Evolutionary conservation across 108 stramenopile species (phyloP).

Genomic region (Bacterosira constricta): DNA sequence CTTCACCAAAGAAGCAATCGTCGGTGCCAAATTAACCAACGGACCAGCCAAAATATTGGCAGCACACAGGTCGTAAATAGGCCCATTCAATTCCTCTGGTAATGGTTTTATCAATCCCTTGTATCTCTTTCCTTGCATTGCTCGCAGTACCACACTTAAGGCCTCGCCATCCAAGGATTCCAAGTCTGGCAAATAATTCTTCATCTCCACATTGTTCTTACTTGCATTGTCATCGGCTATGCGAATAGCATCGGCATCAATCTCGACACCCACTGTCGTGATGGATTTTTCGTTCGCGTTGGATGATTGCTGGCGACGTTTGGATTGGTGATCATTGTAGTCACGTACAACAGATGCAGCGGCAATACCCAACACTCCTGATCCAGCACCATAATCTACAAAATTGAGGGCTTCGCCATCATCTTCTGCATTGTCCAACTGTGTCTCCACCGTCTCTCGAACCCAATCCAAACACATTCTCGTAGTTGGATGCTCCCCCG

Average conservation of each 20-base stretch:
- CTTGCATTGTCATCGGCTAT: slow-evolving; percentile 79
- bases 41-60: slow-evolving; percentile 84
- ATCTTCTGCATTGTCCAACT: slow-evolving; percentile 5
- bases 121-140: slow-evolving; percentile 49
- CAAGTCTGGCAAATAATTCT: slow-evolving; percentile 64
- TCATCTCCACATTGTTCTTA: slow-evolving; percentile 67
- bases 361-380: slow-evolving; percentile 83
- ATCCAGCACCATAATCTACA: slow-evolving; percentile 83
- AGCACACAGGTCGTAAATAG: slow-evolving; percentile 66
- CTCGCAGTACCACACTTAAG: slow-evolving; percentile 64
- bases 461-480: slow-evolving; percentile 79
- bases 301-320: background rate
- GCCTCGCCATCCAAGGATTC: slow-evolving; percentile 69
- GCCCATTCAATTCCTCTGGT: slow-evolving; percentile 55
- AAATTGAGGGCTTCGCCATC: slow-evolving; percentile 25
- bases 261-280: slow-evolving; percentile 70
- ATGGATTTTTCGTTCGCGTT: slow-evolving; percentile 15
- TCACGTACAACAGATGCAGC: slow-evolving; percentile 63
- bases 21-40: slow-evolving; percentile 60
- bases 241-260: slow-evolving; percentile 81
- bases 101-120: slow-evolving; percentile 42
- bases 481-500: slow-evolving; percentile 89
- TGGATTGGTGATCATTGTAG: slow-evolving; percentile 11
- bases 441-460: slow-evolving; percentile 28
- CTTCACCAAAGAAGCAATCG: slow-evolving; percentile 56